Conservation (phyloP, 192 early-diverging fungal genomes). For the Backusella tuberculispora region DNA sequence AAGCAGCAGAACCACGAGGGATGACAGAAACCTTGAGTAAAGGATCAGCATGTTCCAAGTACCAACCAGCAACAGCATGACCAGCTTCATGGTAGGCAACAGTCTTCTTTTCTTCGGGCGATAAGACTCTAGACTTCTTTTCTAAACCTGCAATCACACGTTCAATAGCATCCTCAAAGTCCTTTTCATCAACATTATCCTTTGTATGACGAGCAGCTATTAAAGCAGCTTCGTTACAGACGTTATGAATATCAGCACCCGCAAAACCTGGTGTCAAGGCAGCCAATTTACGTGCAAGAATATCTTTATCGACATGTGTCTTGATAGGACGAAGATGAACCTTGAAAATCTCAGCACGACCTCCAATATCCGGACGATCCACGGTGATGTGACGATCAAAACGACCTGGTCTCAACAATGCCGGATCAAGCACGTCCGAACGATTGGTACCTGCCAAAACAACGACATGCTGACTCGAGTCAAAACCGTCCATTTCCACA, state of each 20-base stretch:
- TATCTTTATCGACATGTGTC: slow-evolving; percentile 81
- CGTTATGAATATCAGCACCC: slow-evolving; percentile 96
- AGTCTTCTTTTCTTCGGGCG: slow-evolving; percentile 97
- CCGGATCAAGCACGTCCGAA: slow-evolving; percentile 96
- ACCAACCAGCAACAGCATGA: slow-evolving; percentile 98
- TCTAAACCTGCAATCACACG: slow-evolving; percentile 97
- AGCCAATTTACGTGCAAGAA: slow-evolving; percentile 83
- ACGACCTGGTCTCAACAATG: slow-evolving; percentile 93
- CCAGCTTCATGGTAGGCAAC: slow-evolving; percentile 99
- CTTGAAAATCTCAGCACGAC: slow-evolving; percentile 93
- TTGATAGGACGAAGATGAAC: slow-evolving; percentile 93
- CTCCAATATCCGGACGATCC: slow-evolving; percentile 96
- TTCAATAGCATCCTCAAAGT: slow-evolving; percentile 98
- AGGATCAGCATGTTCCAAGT: slow-evolving; percentile 93
- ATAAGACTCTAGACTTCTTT: slow-evolving; percentile 95
- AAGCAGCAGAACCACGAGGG: slow-evolving; percentile 90
- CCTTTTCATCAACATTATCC: slow-evolving; percentile 75
- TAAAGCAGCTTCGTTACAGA: slow-evolving; percentile 98
- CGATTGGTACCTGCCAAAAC: slow-evolving; percentile 98
- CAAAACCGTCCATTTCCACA: slow-evolving; percentile 99
- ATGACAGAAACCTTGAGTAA: slow-evolving; percentile 98
- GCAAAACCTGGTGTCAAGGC: slow-evolving; percentile 97
- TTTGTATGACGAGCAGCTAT: slow-evolving; percentile 88
- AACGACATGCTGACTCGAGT: slow-evolving; percentile 85
- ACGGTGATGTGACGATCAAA: slow-evolving; percentile 98